These are phyloP conservation scores for Agaricales sp. DNA, from an alignment of 1,284 basidiomycete species.

Conservation along the genomic window DNA sequence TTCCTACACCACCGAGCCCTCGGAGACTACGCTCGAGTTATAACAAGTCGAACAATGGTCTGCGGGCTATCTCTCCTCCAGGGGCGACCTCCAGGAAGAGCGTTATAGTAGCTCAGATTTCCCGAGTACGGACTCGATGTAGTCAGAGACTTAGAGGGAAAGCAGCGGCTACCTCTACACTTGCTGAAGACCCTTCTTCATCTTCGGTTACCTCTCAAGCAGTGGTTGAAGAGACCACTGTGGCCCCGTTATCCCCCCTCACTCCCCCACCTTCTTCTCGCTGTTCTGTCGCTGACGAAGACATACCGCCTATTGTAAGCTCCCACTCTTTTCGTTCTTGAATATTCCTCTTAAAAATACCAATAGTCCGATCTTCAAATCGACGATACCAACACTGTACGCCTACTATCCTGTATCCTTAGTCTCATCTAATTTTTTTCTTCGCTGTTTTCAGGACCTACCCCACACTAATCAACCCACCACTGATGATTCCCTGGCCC, in stretches of 20 bases:
- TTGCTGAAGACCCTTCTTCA: not conserved
- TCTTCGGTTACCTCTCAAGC: not conserved
- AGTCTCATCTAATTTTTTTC: not conserved
- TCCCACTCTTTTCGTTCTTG: not conserved
- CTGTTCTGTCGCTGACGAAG: not conserved
- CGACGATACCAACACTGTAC: not conserved
- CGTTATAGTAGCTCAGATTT: not conserved
- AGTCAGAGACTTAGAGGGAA: not conserved
- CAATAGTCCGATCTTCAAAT: not conserved
- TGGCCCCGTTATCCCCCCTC: not conserved
- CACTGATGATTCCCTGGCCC: not conserved
- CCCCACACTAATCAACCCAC: not conserved
- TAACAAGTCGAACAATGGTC: not conserved
- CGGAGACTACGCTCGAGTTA: not conserved
- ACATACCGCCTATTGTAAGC: not conserved
- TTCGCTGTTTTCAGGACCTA: not conserved
- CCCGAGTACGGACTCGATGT: not conserved
- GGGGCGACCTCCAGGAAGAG: not conserved
- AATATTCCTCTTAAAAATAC: not conserved
- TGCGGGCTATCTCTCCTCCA: not conserved
- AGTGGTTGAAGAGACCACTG: not conserved
- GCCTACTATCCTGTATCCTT: not conserved
- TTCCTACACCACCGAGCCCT: not conserved
- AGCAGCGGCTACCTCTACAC: not conserved
- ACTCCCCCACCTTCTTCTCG: not conserved